phyloP scores from a whole-genome alignment of 2,329 filamentous ascomycete species.

The Emergomyces africanus region DNA sequence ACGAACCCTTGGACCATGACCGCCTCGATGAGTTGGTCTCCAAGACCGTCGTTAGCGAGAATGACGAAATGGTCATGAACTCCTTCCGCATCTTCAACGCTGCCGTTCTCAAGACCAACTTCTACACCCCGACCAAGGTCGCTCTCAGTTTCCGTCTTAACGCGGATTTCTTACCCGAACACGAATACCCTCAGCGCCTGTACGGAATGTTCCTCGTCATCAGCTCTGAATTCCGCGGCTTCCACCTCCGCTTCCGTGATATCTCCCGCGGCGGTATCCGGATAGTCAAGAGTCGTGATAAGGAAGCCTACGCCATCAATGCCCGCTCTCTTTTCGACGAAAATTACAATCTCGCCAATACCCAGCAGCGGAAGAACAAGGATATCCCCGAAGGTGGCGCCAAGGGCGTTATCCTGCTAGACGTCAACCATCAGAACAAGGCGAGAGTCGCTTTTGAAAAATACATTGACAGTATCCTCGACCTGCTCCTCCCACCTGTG shows the following conservation, averaged over 20 bases:
- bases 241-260: slow-evolving; percentile 94
- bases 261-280: slow-evolving; percentile 95
- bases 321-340: slow-evolving; percentile 94
- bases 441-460: slow-evolving; percentile 91
- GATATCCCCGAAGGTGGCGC: slow-evolving; percentile 97
- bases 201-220: slow-evolving; percentile 99
- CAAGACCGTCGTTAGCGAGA: slow-evolving; percentile 75
- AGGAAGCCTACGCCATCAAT: slow-evolving; percentile 93
- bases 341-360: slow-evolving; percentile 97
- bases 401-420: slow-evolving; percentile 92
- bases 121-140: slow-evolving; percentile 96
- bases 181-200: slow-evolving; percentile 85
- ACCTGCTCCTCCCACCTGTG: slow-evolving; percentile 75
- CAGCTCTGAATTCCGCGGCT: slow-evolving; percentile 89
- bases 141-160: slow-evolving; percentile 93
- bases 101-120: slow-evolving; percentile 90
- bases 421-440: slow-evolving; percentile 89
- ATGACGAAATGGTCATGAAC: slow-evolving; percentile 96
- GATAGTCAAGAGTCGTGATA: slow-evolving; percentile 95
- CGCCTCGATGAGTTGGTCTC: slow-evolving; percentile 65
- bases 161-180: slow-evolving; percentile 63
- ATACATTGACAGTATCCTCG: slow-evolving; percentile 97
- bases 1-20: slow-evolving; percentile 62
- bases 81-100: slow-evolving; percentile 95
- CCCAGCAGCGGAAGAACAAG: slow-evolving; percentile 99